phyloP scores from a whole-genome alignment of 768 basidiomycete genomes.

The Mycena galericulata region DNA sequence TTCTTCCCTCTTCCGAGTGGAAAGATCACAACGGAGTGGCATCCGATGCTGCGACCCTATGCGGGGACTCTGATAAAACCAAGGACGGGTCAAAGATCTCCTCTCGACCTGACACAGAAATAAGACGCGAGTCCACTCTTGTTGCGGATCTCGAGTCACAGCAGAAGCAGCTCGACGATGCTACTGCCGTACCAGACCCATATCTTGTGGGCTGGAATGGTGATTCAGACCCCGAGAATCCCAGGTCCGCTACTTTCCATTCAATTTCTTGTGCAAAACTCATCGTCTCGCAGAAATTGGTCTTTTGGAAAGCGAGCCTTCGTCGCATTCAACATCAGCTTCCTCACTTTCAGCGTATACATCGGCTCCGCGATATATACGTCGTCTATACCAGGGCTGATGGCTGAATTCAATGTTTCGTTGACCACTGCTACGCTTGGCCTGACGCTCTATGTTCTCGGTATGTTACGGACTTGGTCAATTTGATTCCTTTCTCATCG shows the following conservation, averaged over 20 bases:
- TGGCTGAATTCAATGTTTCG: constrained; percentile 43
- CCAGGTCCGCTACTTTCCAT: constrained; percentile 32
- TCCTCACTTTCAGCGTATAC: constrained; percentile 49
- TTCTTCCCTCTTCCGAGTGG: constrained; percentile 14
- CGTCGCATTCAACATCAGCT: constrained; percentile 47
- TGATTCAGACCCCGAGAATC: constrained; percentile 43
- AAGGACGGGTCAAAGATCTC: constrained; percentile 4
- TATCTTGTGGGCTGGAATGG: constrained; percentile 44
- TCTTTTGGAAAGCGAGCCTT: constrained; percentile 43
- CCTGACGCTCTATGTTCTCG: constrained; percentile 41
- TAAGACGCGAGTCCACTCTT: constrained; percentile 14
- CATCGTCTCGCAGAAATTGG: constrained; percentile 42
- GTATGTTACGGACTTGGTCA: constrained; percentile 23
- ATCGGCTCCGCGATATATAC: constrained; percentile 50
- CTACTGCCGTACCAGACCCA: constrained; percentile 30
- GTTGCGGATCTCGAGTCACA: constrained; percentile 16
- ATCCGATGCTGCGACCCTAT: constrained; percentile 27
- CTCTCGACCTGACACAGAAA: constrained; percentile 21
- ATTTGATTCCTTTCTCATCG: background rate
- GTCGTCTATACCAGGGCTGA: constrained; percentile 41
- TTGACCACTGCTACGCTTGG: constrained; percentile 45
- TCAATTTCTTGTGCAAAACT: background rate
- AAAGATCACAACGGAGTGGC: constrained; percentile 27
- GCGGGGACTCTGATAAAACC: constrained; percentile 19
- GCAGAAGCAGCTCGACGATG: constrained; percentile 16